Conservation (phyloP, 2,329 filamentous ascomycete species). For the Cladosporium oxysporum region DNA sequence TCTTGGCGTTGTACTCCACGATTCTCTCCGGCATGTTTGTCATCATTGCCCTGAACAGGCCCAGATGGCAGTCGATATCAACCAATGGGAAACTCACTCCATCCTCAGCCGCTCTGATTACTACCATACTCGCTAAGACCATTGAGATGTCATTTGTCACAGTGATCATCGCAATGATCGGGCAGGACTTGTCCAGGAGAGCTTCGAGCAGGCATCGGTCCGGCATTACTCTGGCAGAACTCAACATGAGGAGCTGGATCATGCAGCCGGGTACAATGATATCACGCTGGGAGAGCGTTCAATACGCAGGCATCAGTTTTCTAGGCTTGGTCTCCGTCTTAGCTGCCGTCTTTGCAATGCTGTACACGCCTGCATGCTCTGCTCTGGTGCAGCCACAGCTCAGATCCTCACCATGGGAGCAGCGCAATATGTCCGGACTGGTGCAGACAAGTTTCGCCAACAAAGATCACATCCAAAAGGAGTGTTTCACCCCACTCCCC, state of each 20-base stretch:
- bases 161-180: slow-evolving; percentile 72
- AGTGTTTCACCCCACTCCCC: slow-evolving; percentile 64
- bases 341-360: slow-evolving; percentile 65
- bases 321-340: slow-evolving; percentile 66
- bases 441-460: slow-evolving; percentile 68
- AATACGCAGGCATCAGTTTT: slow-evolving; percentile 63
- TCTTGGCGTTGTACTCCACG: slow-evolving; percentile 63
- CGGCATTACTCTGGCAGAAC: slow-evolving; percentile 73
- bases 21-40: slow-evolving; percentile 67
- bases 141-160: slow-evolving; percentile 79
- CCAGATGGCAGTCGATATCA: slow-evolving; percentile 60
- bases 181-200: slow-evolving; percentile 71
- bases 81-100: slow-evolving; percentile 57
- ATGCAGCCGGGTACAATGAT: slow-evolving; percentile 63
- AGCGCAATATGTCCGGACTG: slow-evolving; percentile 54
- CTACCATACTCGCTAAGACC: slow-evolving; percentile 71
- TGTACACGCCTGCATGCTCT: slow-evolving; percentile 77
- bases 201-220: slow-evolving; percentile 58
- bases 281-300: slow-evolving; percentile 66
- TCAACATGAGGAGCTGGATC: slow-evolving; percentile 74
- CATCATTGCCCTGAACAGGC: slow-evolving; percentile 61
- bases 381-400: slow-evolving; percentile 74
- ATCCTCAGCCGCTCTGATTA: slow-evolving; percentile 66
- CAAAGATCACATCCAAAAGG: slow-evolving; percentile 52
- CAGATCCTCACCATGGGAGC: slow-evolving; percentile 57